Conservation (phyloP, 2,329 filamentous ascomycete species). For the Aspergillus sp. region DNA sequence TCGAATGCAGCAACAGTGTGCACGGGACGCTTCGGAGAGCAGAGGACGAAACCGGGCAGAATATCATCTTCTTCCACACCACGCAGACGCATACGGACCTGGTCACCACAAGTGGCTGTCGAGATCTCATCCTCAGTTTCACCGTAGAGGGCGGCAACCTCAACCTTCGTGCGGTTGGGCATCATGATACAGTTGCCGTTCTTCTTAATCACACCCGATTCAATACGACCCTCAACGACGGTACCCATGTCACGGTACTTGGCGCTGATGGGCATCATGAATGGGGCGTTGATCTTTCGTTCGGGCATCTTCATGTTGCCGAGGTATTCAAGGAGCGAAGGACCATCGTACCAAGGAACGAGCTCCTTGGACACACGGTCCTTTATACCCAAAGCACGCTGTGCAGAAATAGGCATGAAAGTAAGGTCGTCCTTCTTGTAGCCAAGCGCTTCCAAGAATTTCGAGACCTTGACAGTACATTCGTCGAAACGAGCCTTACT, state of each 20-base stretch:
- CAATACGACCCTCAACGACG: slow-evolving; percentile 95
- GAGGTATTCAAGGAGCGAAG: slow-evolving; percentile 90
- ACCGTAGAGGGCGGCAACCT: slow-evolving; percentile 79
- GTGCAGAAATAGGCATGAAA: slow-evolving; percentile 95
- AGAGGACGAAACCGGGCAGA: slow-evolving; percentile 88
- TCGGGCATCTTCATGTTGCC: slow-evolving; percentile 88
- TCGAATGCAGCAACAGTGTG: slow-evolving; percentile 87
- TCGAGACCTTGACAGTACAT: slow-evolving; percentile 78
- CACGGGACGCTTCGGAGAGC: slow-evolving; percentile 86
- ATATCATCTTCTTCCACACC: slow-evolving; percentile 98
- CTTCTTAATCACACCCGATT: slow-evolving; percentile 91
- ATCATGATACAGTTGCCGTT: slow-evolving; percentile 82
- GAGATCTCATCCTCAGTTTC: slow-evolving; percentile 91
- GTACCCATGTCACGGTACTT: slow-evolving; percentile 98
- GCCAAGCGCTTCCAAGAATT: slow-evolving; percentile 84
- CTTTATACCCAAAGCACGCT: slow-evolving; percentile 81
- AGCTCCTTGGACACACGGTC: slow-evolving; percentile 70
- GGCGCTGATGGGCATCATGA: slow-evolving; percentile 97
- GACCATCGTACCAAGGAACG: slow-evolving; percentile 78
- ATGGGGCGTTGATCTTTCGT: slow-evolving; percentile 92
- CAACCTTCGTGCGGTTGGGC: slow-evolving; percentile 80
- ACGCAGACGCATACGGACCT: slow-evolving; percentile 83
- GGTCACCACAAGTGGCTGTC: slow-evolving; percentile 82
- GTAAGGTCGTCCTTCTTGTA: slow-evolving; percentile 94
- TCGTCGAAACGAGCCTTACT: slow-evolving; percentile 87